Conservation (phyloP, 2,329 filamentous ascomycete species). For the Cordyceps fumosorosea region DNA sequence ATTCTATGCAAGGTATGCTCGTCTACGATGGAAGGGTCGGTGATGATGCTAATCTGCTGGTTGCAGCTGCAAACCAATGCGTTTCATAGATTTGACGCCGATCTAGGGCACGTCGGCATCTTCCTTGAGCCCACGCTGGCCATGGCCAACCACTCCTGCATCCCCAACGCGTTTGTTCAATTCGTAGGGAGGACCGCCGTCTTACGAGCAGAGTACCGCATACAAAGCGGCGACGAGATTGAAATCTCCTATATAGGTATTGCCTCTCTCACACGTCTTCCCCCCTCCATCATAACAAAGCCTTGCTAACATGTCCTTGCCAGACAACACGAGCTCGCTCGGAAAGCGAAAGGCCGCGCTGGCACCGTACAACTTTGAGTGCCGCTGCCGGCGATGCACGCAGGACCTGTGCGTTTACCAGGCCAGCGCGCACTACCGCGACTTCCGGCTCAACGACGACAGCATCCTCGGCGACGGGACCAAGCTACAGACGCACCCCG, state of each 20-base stretch:
- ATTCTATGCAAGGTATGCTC: slow-evolving; percentile 47
- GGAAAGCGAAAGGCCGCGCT: slow-evolving; percentile 37
- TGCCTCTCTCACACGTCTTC: background rate
- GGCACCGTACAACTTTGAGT: slow-evolving; percentile 45
- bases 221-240: slow-evolving; percentile 49
- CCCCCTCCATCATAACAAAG: background rate
- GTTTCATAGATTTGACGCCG: slow-evolving; percentile 49
- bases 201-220: slow-evolving; percentile 42
- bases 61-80: slow-evolving; percentile 54
- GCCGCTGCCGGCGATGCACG: slow-evolving; percentile 42
- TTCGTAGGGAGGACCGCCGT: slow-evolving; percentile 46
- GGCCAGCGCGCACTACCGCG: slow-evolving; percentile 36
- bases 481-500: slow-evolving; percentile 23
- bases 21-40: background rate
- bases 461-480: slow-evolving; percentile 33
- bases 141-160: slow-evolving; percentile 58
- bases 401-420: slow-evolving; percentile 49
- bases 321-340: slow-evolving; percentile 43
- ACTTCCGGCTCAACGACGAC: slow-evolving; percentile 34
- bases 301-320: background rate
- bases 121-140: slow-evolving; percentile 50
- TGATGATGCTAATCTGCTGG: background rate
- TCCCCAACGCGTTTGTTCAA: slow-evolving; percentile 52
- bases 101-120: slow-evolving; percentile 46
- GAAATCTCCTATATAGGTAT: slow-evolving; percentile 56